Percentiles rank a stretch among this genome's conserved stretches.
These are phyloP conservation scores for Chaetomium fimeti DNA, from an alignment of 495 filamentous ascomycete genomes.

Conservation along the genomic window DNA sequence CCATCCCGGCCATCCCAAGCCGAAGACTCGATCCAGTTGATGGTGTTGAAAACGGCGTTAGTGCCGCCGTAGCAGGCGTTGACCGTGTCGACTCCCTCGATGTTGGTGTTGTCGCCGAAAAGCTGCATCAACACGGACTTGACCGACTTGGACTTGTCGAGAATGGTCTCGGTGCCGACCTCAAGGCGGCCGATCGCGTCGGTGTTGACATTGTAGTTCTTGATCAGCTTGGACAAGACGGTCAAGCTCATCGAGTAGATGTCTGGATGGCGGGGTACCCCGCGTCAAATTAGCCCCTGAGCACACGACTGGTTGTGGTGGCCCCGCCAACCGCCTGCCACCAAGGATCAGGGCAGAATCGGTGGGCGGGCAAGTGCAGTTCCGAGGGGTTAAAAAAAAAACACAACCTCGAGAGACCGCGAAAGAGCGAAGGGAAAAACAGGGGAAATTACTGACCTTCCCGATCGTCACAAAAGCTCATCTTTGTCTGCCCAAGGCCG, in stretches of 20 bases:
- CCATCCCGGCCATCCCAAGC: conserved; percentile 95
- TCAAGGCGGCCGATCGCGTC: conserved; percentile 89
- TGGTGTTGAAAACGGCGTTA: conserved; percentile 92
- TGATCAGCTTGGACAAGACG: conserved; percentile 78
- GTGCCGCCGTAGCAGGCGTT: conserved; percentile 99
- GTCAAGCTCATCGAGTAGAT: conserved; percentile 98
- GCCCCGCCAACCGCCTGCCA: conserved; percentile 14
- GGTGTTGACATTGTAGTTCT: conserved; percentile 91
- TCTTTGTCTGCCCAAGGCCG: conserved; percentile 98
- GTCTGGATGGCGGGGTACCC: conserved; percentile 55
- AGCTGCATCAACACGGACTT: conserved; percentile 99
- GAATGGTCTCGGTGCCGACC: conserved; percentile 95
- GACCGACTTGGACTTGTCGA: conserved; percentile 99
- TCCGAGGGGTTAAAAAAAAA: not conserved
- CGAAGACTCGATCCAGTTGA: conserved; percentile 98
- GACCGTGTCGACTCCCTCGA: conserved; percentile 94
- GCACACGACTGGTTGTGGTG: conserved; percentile 21
- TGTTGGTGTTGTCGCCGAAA: conserved; percentile 81
- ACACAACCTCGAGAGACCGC: not conserved
- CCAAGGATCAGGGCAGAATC: conserved; percentile 10
- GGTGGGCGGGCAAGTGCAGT: conserved; percentile 7
- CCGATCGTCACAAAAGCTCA: conserved; percentile 99
- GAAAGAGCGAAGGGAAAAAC: not conserved
- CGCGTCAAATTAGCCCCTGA: conserved; percentile 30
- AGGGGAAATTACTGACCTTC: conserved; percentile 65